Percentiles rank a stretch among this genome's conserved stretches.
Evolutionary conservation across 352 stramenopile species (phyloP).

Genomic region (Pythium dissotocum): DNA sequence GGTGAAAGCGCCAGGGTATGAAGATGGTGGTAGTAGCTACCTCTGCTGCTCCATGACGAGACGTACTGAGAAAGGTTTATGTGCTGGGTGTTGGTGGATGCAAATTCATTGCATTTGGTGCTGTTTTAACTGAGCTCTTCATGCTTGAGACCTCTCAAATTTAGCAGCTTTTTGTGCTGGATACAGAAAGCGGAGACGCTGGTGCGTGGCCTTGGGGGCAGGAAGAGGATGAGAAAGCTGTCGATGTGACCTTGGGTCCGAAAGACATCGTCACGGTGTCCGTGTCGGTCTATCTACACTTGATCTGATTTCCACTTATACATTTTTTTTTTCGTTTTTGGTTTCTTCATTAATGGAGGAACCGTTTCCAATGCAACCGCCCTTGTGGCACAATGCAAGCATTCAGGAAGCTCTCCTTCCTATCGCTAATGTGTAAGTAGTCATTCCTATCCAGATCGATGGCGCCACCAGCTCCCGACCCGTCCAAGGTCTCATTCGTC

Average conservation of each 20-base stretch:
- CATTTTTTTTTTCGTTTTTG: background rate
- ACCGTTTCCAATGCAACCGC: background rate
- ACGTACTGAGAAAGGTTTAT: constrained; percentile 21
- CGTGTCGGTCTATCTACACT: constrained; percentile 37
- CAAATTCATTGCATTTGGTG: background rate
- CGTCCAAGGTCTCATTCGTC: constrained; percentile 31
- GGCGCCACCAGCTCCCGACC: background rate
- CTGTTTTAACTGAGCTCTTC: constrained; percentile 13
- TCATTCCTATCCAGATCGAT: background rate
- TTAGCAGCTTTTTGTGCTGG: background rate
- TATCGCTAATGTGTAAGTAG: background rate
- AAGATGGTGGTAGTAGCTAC: background rate
- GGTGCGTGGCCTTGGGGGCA: background rate
- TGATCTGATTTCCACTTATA: constrained; percentile 39
- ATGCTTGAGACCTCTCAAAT: background rate
- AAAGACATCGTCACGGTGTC: constrained; percentile 2
- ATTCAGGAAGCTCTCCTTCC: background rate
- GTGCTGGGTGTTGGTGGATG: background rate
- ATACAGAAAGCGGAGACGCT: background rate
- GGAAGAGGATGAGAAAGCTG: constrained; percentile 30
- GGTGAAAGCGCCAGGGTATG: background rate
- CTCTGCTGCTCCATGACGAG: constrained; percentile 12
- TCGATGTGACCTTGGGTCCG: constrained; percentile 22
- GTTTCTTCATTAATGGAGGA: background rate
- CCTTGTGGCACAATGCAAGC: background rate